These are phyloP conservation scores for Geranomyces variabilis DNA, from an alignment of 192 early-diverging fungal genomes.

Conservation along the genomic window DNA sequence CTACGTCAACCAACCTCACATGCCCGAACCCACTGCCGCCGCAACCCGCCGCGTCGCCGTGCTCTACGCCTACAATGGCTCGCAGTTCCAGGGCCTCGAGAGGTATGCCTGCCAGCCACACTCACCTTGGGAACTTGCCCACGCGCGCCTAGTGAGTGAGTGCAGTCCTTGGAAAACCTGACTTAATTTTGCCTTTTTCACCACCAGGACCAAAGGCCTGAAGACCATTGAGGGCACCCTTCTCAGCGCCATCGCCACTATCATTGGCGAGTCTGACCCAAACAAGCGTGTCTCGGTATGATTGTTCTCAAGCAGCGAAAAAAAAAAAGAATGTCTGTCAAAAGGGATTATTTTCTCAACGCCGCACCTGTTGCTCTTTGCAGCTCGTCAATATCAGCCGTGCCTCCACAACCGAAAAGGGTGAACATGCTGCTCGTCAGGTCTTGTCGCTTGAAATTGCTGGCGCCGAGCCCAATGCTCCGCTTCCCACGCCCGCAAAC, in stretches of 20 bases:
- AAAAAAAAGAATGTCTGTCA: no score
- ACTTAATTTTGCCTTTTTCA: not conserved
- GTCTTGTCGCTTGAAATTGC: constrained; percentile 92
- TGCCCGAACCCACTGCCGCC: no score
- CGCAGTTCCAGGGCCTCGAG: constrained; percentile 47
- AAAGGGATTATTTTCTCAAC: no score
- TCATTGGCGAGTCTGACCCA: constrained; percentile 36
- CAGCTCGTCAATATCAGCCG: constrained; percentile 53
- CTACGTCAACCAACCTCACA: no score
- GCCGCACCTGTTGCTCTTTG: not conserved
- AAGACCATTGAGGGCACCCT: constrained; percentile 46
- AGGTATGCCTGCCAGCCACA: constrained; percentile 11
- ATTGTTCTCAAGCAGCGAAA: no score
- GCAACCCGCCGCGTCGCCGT: constrained; percentile 36
- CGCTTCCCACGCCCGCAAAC: constrained; percentile 8
- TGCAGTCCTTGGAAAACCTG: not conserved
- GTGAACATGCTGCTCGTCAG: constrained; percentile 96
- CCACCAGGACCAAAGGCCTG: constrained; percentile 46
- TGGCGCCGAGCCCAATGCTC: constrained; percentile 39
- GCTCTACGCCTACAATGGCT: constrained; percentile 55
- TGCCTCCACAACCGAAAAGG: constrained; percentile 85
- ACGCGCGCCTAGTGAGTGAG: not conserved
- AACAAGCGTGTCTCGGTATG: constrained; percentile 42
- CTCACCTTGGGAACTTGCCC: no score
- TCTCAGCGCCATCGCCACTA: constrained; percentile 43